Evolutionary conservation across 352 stramenopile genomes (phyloP), one percentile per base, ranked within the genome.

Genomic region (Discostella stelligera): DNA sequence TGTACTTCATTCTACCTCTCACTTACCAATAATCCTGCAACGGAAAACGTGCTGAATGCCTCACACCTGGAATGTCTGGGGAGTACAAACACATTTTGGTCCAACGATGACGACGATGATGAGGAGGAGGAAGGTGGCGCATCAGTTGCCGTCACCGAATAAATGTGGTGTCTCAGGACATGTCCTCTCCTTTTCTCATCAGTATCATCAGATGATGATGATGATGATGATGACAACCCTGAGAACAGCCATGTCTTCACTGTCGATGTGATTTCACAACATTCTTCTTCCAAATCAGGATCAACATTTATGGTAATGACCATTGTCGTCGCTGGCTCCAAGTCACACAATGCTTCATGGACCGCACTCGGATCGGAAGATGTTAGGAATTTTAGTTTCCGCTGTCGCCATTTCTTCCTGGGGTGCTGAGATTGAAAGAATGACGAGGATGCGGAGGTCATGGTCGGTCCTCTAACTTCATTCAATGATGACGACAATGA

Each of bases 41-140:
- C 75, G 0, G 83, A 88, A 59, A 88, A 90, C 1, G 80, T 80
- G 3, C 62, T 82, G 60, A 89, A 93, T 27, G 87, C 66, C 72
- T 93, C 87, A 67, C 66, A 83, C 60, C 71, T 58, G 0, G 77
- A 84, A 80, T 88, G 74, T 20, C 74, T 68, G 21, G 85, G 87
- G 58, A 93, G 52, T 3, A 89, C 54, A 74, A 89, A 89, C n/a
- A 82, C 55, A 32, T 74, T 79, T 66, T 85, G 70, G 58, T 86
- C 84, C 25, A 27, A 13, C 50, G 23, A 55, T 18, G 68, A 66
- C 7, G 30, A 55, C 27, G 68, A 66, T 10, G 37, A 58, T 10
- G 41, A 65, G 13, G 37, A 44, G 11, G 37, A 44, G 4, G 37
- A 14, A 44, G 37, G 37, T 44, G 37, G 7, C 25, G 9, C 25